Evolutionary conservation across 148 eudicot genomes (phyloP), one percentile per base, ranked within the genome.

Genomic region (Dianthus caryophyllus): DNA sequence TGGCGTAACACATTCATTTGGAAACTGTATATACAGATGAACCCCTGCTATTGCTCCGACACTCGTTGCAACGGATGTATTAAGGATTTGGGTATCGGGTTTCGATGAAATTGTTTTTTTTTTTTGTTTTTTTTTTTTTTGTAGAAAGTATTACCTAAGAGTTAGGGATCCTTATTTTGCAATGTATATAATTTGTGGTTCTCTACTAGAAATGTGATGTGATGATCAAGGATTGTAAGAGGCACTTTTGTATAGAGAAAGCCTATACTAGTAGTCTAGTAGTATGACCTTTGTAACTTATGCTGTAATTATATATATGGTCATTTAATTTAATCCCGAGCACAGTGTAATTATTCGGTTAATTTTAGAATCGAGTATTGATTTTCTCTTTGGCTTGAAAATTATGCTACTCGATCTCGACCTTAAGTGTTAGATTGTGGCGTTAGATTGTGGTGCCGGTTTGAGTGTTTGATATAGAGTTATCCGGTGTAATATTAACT

Each of bases 1-100:
- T 77, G 75, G 88, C 84, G 15, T 84, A 77, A 64, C 44, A 24
- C 59, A 69, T 77, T 77, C 76, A 63, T 61, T 77, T 69, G 73
- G 73, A 63, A 83, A 75, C 69, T 75, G 86, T 77, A 53, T 22
- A 78, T 72, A 78, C 61, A 73, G 65, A 18, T 25, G 56, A 53
- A 53, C 29, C 46, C 57, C n/a, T n/a, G 57, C 57, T 29, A 53
- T 71, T 66, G 79, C 71, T 64, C 38, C 25, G 72, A 27, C 54
- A 22, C 33, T 43, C n/a, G 33, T n/a, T 63, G 70, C 52, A 18
- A 71, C 67, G 21, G 24, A 46, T 9, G 7, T 10, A 47, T 52
- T 3, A 41, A 41, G 44, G 44, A 6, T 9, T 41, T 10, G 60
- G 75, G 36, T 53, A 41, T 43, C 21, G 66, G 71, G 65, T 76